A percentile compares a stretch with the other conserved stretches of the same genome.
These are phyloP conservation scores for Flagelloscypha sp. DNA, from an alignment of 768 basidiomycete genomes.

Conservation along the genomic window DNA sequence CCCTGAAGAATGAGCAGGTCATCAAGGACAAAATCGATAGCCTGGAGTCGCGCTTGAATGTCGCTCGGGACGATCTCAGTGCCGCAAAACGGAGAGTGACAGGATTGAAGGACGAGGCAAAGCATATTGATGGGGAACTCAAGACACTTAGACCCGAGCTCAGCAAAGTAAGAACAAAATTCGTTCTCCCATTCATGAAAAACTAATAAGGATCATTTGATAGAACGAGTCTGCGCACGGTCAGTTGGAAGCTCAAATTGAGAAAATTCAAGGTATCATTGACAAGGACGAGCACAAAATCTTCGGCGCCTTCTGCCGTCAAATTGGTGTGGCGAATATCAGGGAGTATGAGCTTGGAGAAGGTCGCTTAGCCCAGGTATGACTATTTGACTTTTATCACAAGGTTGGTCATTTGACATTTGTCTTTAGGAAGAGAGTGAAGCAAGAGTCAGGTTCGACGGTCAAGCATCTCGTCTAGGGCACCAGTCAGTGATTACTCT, in stretches of 20 bases:
- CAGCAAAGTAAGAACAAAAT: constrained; percentile 45
- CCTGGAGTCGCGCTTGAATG: constrained; percentile 66
- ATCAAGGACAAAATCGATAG: constrained; percentile 69
- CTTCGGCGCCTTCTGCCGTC: constrained; percentile 69
- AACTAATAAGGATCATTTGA: neutral
- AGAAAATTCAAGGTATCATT: constrained; percentile 46
- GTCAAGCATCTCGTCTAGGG: constrained; percentile 75
- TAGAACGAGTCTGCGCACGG: constrained; percentile 43
- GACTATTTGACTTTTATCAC: too few relatives aligned
- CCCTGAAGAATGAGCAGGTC: constrained; percentile 76
- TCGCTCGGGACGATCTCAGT: constrained; percentile 75
- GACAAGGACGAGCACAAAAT: constrained; percentile 74
- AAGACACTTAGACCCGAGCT: constrained; percentile 61
- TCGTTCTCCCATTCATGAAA: neutral
- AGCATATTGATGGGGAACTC: constrained; percentile 66
- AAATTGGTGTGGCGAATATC: constrained; percentile 74
- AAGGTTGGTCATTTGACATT: too few relatives aligned
- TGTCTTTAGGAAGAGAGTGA: constrained; percentile 87
- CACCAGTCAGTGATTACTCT: constrained; percentile 59
- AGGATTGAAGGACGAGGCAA: constrained; percentile 78
- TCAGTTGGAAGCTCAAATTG: constrained; percentile 46
- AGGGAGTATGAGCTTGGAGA: constrained; percentile 92
- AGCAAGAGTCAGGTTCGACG: constrained; percentile 73
- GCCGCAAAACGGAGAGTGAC: constrained; percentile 68
- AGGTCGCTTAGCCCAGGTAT: too few relatives aligned